Evolutionary conservation across 1,284 basidiomycete species (phyloP), one percentile per base, ranked within the genome.

Genomic region (Ustilago crameri): DNA sequence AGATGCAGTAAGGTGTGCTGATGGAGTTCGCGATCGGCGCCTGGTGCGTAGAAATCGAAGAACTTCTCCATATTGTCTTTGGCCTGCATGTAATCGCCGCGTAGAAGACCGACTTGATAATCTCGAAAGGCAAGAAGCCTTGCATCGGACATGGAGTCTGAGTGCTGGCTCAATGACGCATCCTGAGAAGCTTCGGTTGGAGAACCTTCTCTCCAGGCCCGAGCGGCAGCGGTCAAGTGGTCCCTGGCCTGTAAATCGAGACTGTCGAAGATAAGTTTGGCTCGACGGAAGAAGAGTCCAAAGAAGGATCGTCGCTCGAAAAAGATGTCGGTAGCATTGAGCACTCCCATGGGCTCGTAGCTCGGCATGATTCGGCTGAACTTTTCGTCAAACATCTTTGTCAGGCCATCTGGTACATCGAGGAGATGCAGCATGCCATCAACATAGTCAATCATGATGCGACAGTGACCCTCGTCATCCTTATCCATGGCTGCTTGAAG

Each of bases 21-120:
- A 43, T 73, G 70, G 12, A 73, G 61, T 41, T 73, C 70, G n/a
- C 69, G 60, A 37, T 72, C 69, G n/a, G 69, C 56, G 14, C 70
- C 70, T 7, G 70, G 70, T 5, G 70, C 57, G 35, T 64, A 68
- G 51, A 68, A 73, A 50, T 73, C 70, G 32, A 73, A 73, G 38
- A 68, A 69, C 30, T 48, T 61, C 26, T 73, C 65, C 70, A 73
- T 73, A 40, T 62, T 73, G 50, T 69, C 65, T 42, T 73, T 73
- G 1, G 70, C 61, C 45, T 53, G 47, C 8, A 46, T 34, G 26
- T 69, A 73, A 45, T 73, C 70, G 22, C 70, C 65, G 35, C 65
- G 57, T 12, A 64, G 50, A 10, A 73, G 44, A 18, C 65, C 70
- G 12, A 64, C 46, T 48, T 73, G 70, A 26, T 64, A 73, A 35